phyloP scores from a whole-genome alignment of 805 yeast genomes.

The Pichia paraexigua region DNA sequence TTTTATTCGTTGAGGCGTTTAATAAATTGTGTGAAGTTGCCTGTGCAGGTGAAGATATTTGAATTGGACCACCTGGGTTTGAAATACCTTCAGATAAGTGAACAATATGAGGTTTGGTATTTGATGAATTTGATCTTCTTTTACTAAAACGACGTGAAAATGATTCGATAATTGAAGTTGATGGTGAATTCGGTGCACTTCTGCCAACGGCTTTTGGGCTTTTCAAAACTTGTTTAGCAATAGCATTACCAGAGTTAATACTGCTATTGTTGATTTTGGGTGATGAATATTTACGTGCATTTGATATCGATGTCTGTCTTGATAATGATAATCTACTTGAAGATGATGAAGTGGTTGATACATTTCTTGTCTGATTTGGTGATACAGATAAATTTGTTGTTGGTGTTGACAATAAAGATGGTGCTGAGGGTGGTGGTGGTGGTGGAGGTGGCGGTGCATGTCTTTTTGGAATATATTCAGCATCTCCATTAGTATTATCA shows the following conservation, averaged over 20 bases:
- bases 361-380: background rate
- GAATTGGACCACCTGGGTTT: slow-evolving; percentile 16
- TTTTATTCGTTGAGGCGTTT: background rate
- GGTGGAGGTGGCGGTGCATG: slow-evolving; percentile 32
- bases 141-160: slow-evolving; percentile 23
- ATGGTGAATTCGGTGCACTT: slow-evolving; percentile 16
- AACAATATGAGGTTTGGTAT: slow-evolving; percentile 16
- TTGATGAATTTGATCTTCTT: slow-evolving; percentile 6
- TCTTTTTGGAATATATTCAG: slow-evolving; percentile 27
- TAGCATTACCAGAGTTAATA: background rate
- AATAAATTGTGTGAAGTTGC: background rate
- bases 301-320: slow-evolving; percentile 1
- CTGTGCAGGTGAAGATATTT: slow-evolving; percentile 14
- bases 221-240: background rate
- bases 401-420: too few species aligned
- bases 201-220: slow-evolving; percentile 1
- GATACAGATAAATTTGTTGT: background rate
- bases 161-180: slow-evolving; percentile 23
- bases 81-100: slow-evolving; percentile 19
- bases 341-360: background rate
- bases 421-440: slow-evolving; percentile 15
- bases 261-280: background rate
- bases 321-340: background rate
- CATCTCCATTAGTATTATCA: slow-evolving; percentile 9
- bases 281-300: slow-evolving; percentile 6